Percentiles rank a stretch among this genome's conserved stretches.
Conservation (phyloP, 2,329 filamentous ascomycete species). For the Ophiostoma perfectum region DNA sequence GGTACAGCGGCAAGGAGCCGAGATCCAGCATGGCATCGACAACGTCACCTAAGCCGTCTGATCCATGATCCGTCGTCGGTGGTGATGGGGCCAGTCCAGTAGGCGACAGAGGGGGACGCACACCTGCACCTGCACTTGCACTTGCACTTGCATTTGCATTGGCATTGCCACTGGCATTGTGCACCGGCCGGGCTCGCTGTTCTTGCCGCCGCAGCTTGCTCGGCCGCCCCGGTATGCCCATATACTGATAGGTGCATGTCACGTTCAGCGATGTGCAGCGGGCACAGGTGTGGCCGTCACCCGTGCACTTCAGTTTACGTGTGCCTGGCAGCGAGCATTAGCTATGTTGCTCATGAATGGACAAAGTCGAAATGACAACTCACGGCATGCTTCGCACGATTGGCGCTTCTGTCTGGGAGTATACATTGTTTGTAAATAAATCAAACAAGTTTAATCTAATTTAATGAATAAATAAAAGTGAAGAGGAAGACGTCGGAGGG, state of each 20-base stretch:
- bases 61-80: background rate
- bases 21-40: background rate
- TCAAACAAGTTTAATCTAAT: background rate
- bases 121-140: too few relatives aligned
- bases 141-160: background rate
- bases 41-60: background rate
- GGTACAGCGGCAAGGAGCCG: background rate
- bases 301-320: slow-evolving; percentile 21
- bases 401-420: slow-evolving; percentile 20
- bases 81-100: background rate
- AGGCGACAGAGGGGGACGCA: background rate
- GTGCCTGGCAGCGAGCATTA: slow-evolving; percentile 14
- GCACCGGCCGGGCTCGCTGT: background rate
- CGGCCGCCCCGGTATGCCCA: slow-evolving; percentile 18
- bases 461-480: background rate
- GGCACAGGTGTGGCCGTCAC: slow-evolving; percentile 12
- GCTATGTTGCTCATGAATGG: background rate
- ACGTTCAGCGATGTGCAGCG: slow-evolving; percentile 16
- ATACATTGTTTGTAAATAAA: slow-evolving; percentile 13
- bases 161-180: background rate
- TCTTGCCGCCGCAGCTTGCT: slow-evolving; percentile 17
- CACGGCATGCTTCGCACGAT: slow-evolving; percentile 22
- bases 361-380: slow-evolving; percentile 4
- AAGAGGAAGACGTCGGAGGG: background rate
- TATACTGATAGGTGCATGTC: slow-evolving; percentile 19